phyloP scores from a whole-genome alignment of 257 asterid genomes.

The Primulina eburnea region DNA sequence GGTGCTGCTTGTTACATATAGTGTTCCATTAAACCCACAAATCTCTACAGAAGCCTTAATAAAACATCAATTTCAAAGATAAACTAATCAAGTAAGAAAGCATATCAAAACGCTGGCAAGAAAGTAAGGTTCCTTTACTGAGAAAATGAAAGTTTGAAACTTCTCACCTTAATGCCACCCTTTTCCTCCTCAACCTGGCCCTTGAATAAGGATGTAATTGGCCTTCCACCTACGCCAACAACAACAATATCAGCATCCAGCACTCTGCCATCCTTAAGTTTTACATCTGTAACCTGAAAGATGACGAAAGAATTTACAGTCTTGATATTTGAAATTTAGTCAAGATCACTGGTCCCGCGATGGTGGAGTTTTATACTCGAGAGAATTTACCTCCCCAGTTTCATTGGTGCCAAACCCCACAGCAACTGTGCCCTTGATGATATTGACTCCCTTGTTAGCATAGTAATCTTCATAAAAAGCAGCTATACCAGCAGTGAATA shows the following conservation, averaged over 20 bases:
- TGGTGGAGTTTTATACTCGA: not conserved
- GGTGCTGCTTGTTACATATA: no score
- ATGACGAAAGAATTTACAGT: no score
- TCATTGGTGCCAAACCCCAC: slow-evolving; percentile 71
- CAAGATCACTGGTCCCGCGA: slow-evolving; percentile 7
- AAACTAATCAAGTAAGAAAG: no score
- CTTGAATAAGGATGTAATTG: slow-evolving; percentile 63
- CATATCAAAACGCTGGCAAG: not conserved
- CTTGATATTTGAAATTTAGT: not conserved
- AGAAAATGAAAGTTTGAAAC: slow-evolving; percentile 11
- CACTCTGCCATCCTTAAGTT: slow-evolving; percentile 90
- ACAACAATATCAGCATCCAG: slow-evolving; percentile 90
- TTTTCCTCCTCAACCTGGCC: slow-evolving; percentile 94
- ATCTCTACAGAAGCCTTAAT: no score
- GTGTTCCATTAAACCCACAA: no score
- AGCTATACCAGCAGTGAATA: slow-evolving; percentile 88
- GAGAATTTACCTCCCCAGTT: slow-evolving; percentile 63
- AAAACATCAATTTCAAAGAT: no score
- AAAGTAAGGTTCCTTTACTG: not conserved
- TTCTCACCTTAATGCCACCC: slow-evolving; percentile 86
- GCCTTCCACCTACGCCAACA: slow-evolving; percentile 93
- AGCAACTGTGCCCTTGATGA: slow-evolving; percentile 96
- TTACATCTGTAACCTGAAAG: slow-evolving; percentile 74
- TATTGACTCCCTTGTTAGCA: slow-evolving; percentile 70
- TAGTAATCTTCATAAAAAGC: slow-evolving; percentile 86